Evolutionary conservation across 2,329 filamentous ascomycete species (phyloP).

Genomic region (Colletotrichum liaoningense): DNA sequence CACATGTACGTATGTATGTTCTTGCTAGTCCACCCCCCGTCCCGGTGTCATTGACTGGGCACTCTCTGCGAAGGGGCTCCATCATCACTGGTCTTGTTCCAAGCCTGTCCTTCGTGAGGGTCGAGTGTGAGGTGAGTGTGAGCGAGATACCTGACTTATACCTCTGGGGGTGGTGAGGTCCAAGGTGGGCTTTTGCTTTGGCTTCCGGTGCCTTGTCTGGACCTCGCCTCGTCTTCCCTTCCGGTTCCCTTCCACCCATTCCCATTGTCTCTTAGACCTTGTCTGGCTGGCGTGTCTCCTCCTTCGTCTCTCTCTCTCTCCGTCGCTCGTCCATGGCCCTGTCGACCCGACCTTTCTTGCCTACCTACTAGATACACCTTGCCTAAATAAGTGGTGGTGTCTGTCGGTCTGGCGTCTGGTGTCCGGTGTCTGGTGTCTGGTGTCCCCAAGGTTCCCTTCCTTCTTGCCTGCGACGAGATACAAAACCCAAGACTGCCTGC

Average conservation of each 20-base stretch:
- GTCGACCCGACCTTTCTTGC: slow-evolving; percentile 2
- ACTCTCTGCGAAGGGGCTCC: not conserved
- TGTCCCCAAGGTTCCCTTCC: slow-evolving; percentile 28
- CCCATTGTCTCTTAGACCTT: not conserved
- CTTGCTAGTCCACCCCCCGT: not conserved
- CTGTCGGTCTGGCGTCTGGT: slow-evolving; percentile 3
- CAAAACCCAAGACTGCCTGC: slow-evolving; percentile 35
- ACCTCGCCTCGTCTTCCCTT: not conserved
- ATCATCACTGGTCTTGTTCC: not conserved
- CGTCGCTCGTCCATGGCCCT: not conserved
- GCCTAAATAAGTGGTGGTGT: not conserved
- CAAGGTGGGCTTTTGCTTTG: slow-evolving; percentile 3
- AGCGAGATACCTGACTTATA: not conserved
- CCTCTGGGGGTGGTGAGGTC: slow-evolving; percentile 4
- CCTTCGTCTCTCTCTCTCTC: not conserved
- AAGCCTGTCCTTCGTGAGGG: slow-evolving; percentile 16
- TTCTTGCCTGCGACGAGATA: slow-evolving; percentile 34
- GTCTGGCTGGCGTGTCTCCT: not conserved
- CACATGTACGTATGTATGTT: not conserved
- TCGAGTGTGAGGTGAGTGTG: not conserved
- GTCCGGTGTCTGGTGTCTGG: slow-evolving; percentile 8
- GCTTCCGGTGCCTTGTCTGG: not conserved
- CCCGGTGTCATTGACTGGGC: not conserved
- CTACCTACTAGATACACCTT: not conserved
- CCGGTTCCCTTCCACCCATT: not conserved